These are phyloP conservation scores for Botrytis sinoallii DNA, from an alignment of 2,329 filamentous ascomycete genomes.

Conservation along the genomic window DNA sequence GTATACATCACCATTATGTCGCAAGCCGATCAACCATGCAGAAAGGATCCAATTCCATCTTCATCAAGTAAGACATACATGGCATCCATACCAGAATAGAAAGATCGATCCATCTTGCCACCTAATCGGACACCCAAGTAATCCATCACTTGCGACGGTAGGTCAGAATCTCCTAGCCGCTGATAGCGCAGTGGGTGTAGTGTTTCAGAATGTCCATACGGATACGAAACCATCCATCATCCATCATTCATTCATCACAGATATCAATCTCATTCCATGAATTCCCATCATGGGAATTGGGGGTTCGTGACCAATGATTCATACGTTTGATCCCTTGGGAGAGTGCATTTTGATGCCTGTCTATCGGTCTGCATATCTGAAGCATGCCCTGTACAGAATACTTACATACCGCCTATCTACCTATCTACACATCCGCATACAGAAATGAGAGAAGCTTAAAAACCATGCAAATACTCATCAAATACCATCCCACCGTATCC, in stretches of 20 bases:
- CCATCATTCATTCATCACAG: background rate
- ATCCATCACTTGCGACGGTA: background rate
- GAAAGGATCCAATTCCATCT: background rate
- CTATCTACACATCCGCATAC: background rate
- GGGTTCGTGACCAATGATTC: background rate
- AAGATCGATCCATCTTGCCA: background rate
- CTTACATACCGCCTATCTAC: background rate
- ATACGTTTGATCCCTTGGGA: background rate
- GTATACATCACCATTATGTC: background rate
- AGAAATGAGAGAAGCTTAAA: background rate
- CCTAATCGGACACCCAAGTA: background rate
- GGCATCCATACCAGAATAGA: background rate
- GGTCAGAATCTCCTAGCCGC: slow-evolving; percentile 2
- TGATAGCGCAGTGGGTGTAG: background rate
- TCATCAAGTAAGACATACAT: background rate
- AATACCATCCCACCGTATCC: background rate
- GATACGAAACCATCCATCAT: background rate
- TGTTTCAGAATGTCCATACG: background rate
- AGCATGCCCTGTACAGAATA: background rate
- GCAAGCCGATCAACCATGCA: background rate
- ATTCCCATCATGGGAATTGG: background rate
- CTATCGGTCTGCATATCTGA: background rate
- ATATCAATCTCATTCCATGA: background rate
- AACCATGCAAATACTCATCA: background rate
- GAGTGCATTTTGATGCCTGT: too few species aligned